Evolutionary conservation across 345 rosid genomes (phyloP), one percentile per base, ranked within the genome.

Genomic region (Ceriops tagal): DNA sequence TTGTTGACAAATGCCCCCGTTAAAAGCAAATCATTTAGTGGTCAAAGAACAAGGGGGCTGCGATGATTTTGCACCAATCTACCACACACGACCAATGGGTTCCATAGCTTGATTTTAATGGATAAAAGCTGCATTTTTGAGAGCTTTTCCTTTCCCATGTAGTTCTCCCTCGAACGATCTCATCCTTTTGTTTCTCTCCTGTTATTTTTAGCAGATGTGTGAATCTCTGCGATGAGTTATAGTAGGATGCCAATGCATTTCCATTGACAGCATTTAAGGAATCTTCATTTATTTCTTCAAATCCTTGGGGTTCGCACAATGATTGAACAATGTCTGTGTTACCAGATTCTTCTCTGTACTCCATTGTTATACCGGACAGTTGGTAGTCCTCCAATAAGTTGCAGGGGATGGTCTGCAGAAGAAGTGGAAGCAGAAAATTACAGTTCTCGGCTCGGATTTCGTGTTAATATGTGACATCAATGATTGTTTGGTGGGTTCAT

Each of bases 211-310:
- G 59, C 28, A 56, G 1, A 56, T 24, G 59, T 56, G 59, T 56
- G 59, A 8, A 56, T 21, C 15, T 56, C 47, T 0, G 47, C 47
- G 11, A 43, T 3, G 30, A 56, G 30, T 56, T 10, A 27, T 56
- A 10, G 59, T 10, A 11, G 28, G 59, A 56, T 56, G 28, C 59
- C 59, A 56, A 56, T 56, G 24, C 59, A 56, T 55, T 55, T 55
- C 22, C 58, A 3, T 22, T 22, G 10, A 22, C 15, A 26, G 58
- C 58, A 22, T 27, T 24, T 56, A 24, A 56, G 28, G 16, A 24
- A 10, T 15, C 28, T 56, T 27, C 59, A 24, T 16, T 24, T 24
- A 56, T 56, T 56, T 27, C 59, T 3, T 24, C 28, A 43, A 43
- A 43, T 56, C 28, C 59, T 21, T 56, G 28, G 16, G 6, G 59